Conservation (phyloP, 2,329 filamentous ascomycete species). For the Botrytis pseudocinerea region DNA sequence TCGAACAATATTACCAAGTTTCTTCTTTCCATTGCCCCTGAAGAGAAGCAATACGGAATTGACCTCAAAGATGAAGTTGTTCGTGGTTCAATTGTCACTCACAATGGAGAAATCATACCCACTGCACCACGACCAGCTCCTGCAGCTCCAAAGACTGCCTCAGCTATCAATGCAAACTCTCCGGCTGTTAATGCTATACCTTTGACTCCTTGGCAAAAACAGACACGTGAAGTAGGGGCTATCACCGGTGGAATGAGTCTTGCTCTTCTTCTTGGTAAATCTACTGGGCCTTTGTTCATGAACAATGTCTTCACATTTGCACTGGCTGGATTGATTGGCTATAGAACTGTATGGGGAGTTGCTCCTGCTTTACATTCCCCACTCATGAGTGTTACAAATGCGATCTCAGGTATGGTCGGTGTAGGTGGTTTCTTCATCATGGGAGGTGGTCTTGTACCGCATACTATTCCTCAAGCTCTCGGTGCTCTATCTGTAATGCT, state of each 20-base stretch:
- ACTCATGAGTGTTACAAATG: constrained; percentile 90
- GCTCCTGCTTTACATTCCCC: constrained; percentile 81
- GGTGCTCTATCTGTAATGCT: constrained; percentile 79
- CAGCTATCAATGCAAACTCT: constrained; percentile 51
- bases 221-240: constrained; percentile 70
- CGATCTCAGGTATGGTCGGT: constrained; percentile 80
- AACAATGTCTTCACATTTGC: constrained; percentile 82
- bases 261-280: constrained; percentile 73
- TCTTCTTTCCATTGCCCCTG: constrained; percentile 75
- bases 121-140: constrained; percentile 69
- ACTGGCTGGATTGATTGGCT: constrained; percentile 81
- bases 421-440: constrained; percentile 87
- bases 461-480: constrained; percentile 75
- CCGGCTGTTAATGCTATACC: constrained; percentile 55
- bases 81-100: constrained; percentile 78
- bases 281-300: constrained; percentile 85
- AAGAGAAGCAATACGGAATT: constrained; percentile 76
- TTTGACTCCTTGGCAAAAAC: constrained; percentile 80
- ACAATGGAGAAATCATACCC: constrained; percentile 74
- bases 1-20: constrained; percentile 94
- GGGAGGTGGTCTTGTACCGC: constrained; percentile 75
- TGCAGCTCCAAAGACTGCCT: constrained; percentile 52
- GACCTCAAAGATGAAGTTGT: constrained; percentile 84
- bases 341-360: constrained; percentile 87
- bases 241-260: constrained; percentile 78